Evolutionary conservation across 2,329 filamentous ascomycete genomes (phyloP).

Genomic region (Lasiodiplodia gonubiensis): DNA sequence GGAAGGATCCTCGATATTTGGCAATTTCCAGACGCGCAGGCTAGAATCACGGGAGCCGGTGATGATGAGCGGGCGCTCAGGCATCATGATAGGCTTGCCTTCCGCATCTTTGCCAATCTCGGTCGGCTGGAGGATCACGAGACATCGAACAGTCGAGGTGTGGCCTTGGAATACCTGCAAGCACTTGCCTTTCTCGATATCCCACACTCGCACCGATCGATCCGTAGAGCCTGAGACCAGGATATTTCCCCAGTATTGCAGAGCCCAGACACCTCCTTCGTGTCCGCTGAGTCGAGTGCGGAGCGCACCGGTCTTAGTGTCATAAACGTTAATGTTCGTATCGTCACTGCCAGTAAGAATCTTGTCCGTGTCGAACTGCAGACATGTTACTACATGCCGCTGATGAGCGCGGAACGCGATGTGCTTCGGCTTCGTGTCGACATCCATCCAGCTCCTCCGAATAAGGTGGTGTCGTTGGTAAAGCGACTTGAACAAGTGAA

Average conservation of each 20-base stretch:
- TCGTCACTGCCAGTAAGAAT: constrained; percentile 98
- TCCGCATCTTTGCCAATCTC: constrained; percentile 74
- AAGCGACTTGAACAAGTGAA: constrained; percentile 95
- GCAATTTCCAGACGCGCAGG: constrained; percentile 91
- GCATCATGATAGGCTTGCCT: constrained; percentile 83
- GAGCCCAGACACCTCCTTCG: constrained; percentile 95
- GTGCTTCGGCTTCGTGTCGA: constrained; percentile 81
- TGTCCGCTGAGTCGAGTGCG: constrained; percentile 87
- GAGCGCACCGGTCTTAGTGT: constrained; percentile 90
- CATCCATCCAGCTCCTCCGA: constrained; percentile 86
- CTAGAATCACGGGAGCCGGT: constrained; percentile 96
- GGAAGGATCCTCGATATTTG: constrained; percentile 74
- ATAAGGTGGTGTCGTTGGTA: constrained; percentile 94
- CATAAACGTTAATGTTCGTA: constrained; percentile 96
- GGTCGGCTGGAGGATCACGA: constrained; percentile 91
- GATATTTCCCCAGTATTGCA: constrained; percentile 95
- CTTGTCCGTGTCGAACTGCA: constrained; percentile 98
- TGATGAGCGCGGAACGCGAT: constrained; percentile 97
- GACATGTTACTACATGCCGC: constrained; percentile 93
- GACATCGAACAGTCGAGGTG: constrained; percentile 92
- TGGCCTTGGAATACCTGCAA: constrained; percentile 97
- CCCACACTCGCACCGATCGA: constrained; percentile 98
- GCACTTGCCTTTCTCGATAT: constrained; percentile 90
- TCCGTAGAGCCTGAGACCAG: constrained; percentile 96
- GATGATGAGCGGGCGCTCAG: constrained; percentile 93